Base-by-base conservation (phyloP, 306 rosid species). In the Prunus salicina region DNA sequence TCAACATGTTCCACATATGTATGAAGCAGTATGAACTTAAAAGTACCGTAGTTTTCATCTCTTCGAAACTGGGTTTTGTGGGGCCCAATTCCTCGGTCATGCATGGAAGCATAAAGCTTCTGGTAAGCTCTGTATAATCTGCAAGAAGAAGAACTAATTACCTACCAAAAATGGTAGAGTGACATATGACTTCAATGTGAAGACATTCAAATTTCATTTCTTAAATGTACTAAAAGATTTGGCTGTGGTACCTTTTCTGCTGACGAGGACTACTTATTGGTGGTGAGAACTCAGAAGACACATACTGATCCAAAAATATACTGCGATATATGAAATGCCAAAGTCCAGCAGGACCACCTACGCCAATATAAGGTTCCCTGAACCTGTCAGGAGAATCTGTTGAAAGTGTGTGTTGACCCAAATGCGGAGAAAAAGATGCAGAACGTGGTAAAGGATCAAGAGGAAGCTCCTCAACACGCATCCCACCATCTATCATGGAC, bases 251-350 rank as follows among this genome's bases (percentile, higher is more conserved):
- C 98, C 98, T 91, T 83, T 93, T 93, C 86, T 91, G 96, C 83
- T 90, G 94, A 81, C 22, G 86, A 69, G 78, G 84, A 82, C 91
- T 85, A 85, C 73, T 84, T 79, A 93, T 81, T 19, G 97, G 91
- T 22, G 93, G 77, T 63, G 97, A 87, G 87, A 91, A 93, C 88
- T 91, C 98, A 20, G 97, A 91, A 74, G 93, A 88, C 18, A 93
- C 97, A 64, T 93, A 93, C 63, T 93, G 98, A 78, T 93, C 98
- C 73, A 93, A 83, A 88, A 83, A 93, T 86, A 86, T 85, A 86
- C 98, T 93, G 57, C 96, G 96, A 67, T 93, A 93, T 46, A 93
- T 86, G 84, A 93, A 93, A 93, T 93, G 97, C 97, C 98, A 93
- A 60, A 93, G 87, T 68, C 98, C 97, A 82, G 91, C 86, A 50